Evolutionary conservation across 495 filamentous ascomycete genomes (phyloP).

Genomic region (Parathielavia hyrcaniae): DNA sequence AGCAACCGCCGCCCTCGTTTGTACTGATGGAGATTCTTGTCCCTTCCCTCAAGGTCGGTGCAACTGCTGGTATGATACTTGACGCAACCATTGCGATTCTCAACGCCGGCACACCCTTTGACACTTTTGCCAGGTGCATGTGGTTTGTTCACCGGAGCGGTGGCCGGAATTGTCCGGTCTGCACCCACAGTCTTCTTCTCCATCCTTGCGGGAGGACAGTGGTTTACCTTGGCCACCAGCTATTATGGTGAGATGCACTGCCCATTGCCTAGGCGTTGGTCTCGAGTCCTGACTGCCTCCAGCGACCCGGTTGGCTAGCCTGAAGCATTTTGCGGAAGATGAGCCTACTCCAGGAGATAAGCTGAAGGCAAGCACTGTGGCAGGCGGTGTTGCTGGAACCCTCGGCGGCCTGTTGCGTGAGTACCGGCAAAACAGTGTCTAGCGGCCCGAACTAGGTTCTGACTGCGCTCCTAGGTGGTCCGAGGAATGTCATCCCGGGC

Average conservation of each 20-base stretch:
- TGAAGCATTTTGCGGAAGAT: slow-evolving; percentile 35
- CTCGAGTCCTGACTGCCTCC: slow-evolving; percentile 15
- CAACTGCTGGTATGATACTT: slow-evolving; percentile 23
- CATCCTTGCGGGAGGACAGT: slow-evolving; percentile 66
- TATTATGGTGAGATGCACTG: slow-evolving; percentile 58
- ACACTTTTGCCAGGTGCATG: slow-evolving; percentile 48
- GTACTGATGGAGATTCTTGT: slow-evolving; percentile 39
- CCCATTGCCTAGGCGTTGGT: background rate
- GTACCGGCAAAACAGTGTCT: slow-evolving; percentile 20
- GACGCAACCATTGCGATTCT: background rate
- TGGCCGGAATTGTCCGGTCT: slow-evolving; percentile 60
- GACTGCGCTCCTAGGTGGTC: slow-evolving; percentile 34
- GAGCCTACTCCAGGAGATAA: slow-evolving; percentile 48
- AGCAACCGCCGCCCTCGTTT: slow-evolving; percentile 29
- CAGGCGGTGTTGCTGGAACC: slow-evolving; percentile 64
- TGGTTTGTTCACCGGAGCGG: slow-evolving; percentile 67
- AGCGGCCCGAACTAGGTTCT: slow-evolving; percentile 1
- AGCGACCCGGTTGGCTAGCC: slow-evolving; percentile 36
- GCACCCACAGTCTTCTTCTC: slow-evolving; percentile 63
- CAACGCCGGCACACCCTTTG: background rate
- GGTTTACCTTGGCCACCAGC: slow-evolving; percentile 66
- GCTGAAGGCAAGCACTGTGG: slow-evolving; percentile 57
- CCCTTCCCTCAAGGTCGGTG: slow-evolving; percentile 33
- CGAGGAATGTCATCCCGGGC: slow-evolving; percentile 40
- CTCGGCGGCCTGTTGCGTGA: slow-evolving; percentile 60